Evolutionary conservation across 805 yeast species (phyloP).

Genomic region (Candida berthetii): DNA sequence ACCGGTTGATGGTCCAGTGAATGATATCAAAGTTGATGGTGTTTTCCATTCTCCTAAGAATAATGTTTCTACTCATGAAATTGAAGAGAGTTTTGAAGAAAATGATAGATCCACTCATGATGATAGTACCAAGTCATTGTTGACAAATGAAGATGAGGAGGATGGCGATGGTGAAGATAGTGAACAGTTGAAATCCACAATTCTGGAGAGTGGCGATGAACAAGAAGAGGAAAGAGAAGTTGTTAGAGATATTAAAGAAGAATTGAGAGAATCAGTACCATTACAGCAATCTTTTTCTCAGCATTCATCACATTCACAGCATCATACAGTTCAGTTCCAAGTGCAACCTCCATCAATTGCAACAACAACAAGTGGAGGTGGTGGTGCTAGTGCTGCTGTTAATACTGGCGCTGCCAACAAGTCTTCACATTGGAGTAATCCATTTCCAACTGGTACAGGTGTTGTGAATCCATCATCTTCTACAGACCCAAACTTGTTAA

Average conservation of each 20-base stretch:
- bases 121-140: conserved; percentile 1
- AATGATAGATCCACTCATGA: conserved; percentile 14
- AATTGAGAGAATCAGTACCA: no score
- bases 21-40: conserved; percentile 10
- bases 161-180: not conserved
- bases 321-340: not conserved
- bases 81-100: not conserved
- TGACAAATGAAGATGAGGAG: not conserved
- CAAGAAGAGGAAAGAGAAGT: not conserved
- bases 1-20: conserved; percentile 1
- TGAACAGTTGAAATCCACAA: not conserved
- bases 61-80: no score
- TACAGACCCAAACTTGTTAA: not conserved
- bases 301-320: not conserved
- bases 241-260: no score
- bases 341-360: conserved; percentile 5
- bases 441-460: conserved; percentile 10
- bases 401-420: no score
- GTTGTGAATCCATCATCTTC: not conserved
- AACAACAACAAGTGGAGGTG: no score
- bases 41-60: conserved; percentile 10
- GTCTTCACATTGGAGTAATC: conserved; percentile 11
- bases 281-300: no score
- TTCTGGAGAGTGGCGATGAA: not conserved
- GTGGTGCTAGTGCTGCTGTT: no score